Base-by-base conservation (phyloP, 2,329 filamentous ascomycete genomes). In the Venturia pyrina region DNA sequence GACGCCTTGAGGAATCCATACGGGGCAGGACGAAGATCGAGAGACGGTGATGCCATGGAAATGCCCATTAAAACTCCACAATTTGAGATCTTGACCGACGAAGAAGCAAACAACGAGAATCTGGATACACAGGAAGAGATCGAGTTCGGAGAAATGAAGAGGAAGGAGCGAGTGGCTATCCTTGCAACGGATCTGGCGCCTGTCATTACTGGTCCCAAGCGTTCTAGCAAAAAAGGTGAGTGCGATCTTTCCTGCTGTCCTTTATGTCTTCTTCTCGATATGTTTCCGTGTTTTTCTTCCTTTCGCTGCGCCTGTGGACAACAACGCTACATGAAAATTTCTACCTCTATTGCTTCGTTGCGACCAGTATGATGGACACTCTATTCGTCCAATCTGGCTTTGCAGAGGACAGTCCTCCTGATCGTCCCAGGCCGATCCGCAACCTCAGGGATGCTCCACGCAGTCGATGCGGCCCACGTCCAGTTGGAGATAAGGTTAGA, bases 1-100 rank as follows among this genome's bases (percentile, higher is more conserved):
- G 91, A 90, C 66, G 93, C 91, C 57, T 83, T 91, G 61, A 88
- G 90, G 70, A 99, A 99, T 72, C 95, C 95, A 0, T 99, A 97
- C 71, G 95, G 95, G 0, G 75, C 75, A 13, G 81, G 81, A n/a
- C 74, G 76, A 66, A 72, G 75, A 63, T 76, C 73, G 0, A 71
- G 69, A 10, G 68, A 72, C 21, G 74, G 72, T n/a, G 72, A 74
- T 70, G 75, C 70, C 65, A 78, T 77, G 50, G 74, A 78, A 46
- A 73, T 82, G 70, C 82, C 82, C 66, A 73, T 81, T 72, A 81
- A 84, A 68, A 84, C 93, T 5, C 89, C 91, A 3, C 75, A 81
- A 17, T 82, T 96, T 69, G 82, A 85, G 41, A 79, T 83, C 70
- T 81, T 95, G 79, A 84, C 83, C 0, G 78, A 83, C 0, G 88